Conservation (phyloP, 257 asterid genomes). For the Penstemon barbatus region DNA sequence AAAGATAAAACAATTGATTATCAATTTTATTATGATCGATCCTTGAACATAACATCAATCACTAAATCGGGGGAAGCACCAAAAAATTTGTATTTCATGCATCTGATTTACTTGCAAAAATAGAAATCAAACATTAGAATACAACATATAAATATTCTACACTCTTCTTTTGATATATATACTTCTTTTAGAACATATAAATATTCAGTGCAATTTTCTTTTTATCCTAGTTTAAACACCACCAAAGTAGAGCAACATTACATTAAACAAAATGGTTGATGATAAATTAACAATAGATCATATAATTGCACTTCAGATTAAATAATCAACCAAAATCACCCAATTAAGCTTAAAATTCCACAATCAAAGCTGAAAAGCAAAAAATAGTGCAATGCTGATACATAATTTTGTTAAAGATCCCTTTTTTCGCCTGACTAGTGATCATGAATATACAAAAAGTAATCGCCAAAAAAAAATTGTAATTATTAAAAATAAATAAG, state of each 20-base stretch:
- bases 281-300: not conserved
- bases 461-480: not conserved
- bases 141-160: not conserved
- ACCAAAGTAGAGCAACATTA: not conserved
- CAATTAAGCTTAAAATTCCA: slow-evolving; percentile 12
- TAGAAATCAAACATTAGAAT: not conserved
- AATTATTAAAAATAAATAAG: not conserved
- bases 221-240: not conserved
- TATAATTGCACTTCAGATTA: not conserved
- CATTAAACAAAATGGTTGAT: not conserved
- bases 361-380: not conserved
- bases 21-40: not conserved
- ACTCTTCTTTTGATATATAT: not conserved
- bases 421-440: not conserved
- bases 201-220: not conserved
- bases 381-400: not conserved
- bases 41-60: slow-evolving; percentile 4
- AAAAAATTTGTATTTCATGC: slow-evolving; percentile 2
- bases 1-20: not conserved
- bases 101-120: not conserved
- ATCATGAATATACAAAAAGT: not conserved
- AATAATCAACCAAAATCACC: not conserved
- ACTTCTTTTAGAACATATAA: not conserved
- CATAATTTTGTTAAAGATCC: not conserved
- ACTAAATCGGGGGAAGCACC: slow-evolving; percentile 12